Base-by-base conservation (phyloP, 495 filamentous ascomycete genomes). In the Geopyxis carbonaria region DNA sequence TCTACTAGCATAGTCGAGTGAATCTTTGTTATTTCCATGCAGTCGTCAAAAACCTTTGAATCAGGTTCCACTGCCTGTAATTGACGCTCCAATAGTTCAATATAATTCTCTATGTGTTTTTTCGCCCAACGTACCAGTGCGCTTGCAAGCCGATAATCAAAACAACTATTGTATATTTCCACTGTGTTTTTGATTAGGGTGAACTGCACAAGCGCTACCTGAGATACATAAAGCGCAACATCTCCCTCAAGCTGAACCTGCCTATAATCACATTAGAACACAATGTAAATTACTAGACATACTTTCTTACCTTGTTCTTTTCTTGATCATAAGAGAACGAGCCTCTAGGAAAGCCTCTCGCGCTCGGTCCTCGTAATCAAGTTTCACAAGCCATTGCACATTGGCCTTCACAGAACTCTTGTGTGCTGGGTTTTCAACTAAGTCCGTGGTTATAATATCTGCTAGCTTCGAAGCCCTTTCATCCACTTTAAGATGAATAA, bases 51-150 rank as follows among this genome's bases (percentile, higher is more conserved):
- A 5, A 80, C 67, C 42, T 67, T 66, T 11, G 73, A 72, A 15
- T 67, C 72, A 42, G 78, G 68, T 15, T 91, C 74, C 31, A 76
- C 78, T 34, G 69, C 68, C 58, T 80, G 84, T 33, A 99, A 59
- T 60, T 95, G 89, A 42, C 86, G 67, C 11, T 65, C 68, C 16
- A 99, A 65, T 25, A 86, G 69, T 16, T 62, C 69, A 51, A 94
- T 94, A 64, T 94, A 95, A 3, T 73, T 75, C 46, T 92, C 82
- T 2, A 94, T 70, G 47, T 91, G 73, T 55, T 86, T 76, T 56
- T 93, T 93, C 14, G 83, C 87, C 89, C 89, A 99, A 55, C 80
- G 84, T 34, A 99, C 86, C 48, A 82, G 85, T 3, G 85, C 83
- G 47, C 80, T 89, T 64, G 80, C 84, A 68, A 89, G 79, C 15